phyloP scores from a whole-genome alignment of 2,329 filamentous ascomycete genomes.

The Sclerotinia subarctica region DNA sequence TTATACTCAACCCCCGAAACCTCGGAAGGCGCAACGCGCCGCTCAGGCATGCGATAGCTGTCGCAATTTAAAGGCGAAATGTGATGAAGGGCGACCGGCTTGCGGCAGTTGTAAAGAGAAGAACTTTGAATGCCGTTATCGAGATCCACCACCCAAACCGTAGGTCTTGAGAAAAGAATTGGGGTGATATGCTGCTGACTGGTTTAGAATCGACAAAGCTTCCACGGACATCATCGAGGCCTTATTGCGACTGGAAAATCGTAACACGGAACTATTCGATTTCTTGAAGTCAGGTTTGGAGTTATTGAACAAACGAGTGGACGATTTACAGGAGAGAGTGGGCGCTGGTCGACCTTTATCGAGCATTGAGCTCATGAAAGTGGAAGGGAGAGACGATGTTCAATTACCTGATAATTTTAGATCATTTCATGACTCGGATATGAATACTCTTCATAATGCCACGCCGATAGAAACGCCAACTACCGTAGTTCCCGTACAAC shows the following conservation, averaged over 20 bases:
- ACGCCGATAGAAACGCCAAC: not conserved
- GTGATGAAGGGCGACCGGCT: constrained; percentile 74
- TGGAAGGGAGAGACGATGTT: constrained; percentile 13
- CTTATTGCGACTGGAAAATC: constrained; percentile 29
- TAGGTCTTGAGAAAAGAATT: constrained; percentile 50
- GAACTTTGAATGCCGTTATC: constrained; percentile 77
- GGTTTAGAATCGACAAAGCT: constrained; percentile 51
- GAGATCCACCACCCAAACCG: constrained; percentile 89
- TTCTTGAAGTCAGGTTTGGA: constrained; percentile 22
- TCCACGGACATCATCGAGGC: constrained; percentile 58
- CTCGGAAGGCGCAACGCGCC: constrained; percentile 36
- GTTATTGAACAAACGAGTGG: constrained; percentile 20
- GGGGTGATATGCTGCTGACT: constrained; percentile 26
- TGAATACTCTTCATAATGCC: not conserved
- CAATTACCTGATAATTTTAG: not conserved
- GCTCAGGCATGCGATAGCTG: constrained; percentile 85
- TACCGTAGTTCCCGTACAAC: not conserved
- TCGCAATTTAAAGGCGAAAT: constrained; percentile 83
- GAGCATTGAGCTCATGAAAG: constrained; percentile 1
- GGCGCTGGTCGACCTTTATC: not conserved
- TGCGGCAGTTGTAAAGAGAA: constrained; percentile 89
- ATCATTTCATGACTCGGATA: not conserved
- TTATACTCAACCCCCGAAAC: constrained; percentile 14
- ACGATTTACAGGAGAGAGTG: constrained; percentile 4
- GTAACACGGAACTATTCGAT: constrained; percentile 6